Percentiles rank a stretch among this genome's conserved stretches.
Conservation (phyloP, 2,329 filamentous ascomycete species). For the Fusarium musae region DNA sequence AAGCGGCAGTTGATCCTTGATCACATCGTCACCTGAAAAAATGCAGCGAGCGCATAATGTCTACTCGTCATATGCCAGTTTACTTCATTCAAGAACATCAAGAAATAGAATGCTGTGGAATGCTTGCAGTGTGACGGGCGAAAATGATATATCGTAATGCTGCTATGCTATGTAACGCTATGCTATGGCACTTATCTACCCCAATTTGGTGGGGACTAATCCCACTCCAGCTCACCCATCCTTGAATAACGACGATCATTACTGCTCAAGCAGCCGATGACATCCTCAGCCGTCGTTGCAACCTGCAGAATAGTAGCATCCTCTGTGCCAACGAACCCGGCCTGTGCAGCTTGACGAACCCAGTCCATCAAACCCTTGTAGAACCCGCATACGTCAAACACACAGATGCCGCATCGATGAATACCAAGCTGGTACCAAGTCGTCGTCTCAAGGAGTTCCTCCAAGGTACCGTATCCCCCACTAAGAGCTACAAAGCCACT, state of each 20-base stretch:
- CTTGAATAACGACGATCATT: background rate
- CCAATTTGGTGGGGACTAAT: background rate
- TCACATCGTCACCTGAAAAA: rapidly evolving
- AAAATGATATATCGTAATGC: background rate
- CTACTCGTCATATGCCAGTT: rapidly evolving
- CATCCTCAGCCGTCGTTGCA: background rate
- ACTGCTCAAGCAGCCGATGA: background rate
- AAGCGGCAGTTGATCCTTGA: background rate
- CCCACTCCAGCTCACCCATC: background rate
- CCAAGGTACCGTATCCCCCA: background rate
- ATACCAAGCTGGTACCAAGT: background rate
- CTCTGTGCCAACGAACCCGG: background rate
- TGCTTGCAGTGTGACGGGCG: background rate
- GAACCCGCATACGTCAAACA: background rate
- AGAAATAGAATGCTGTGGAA: background rate
- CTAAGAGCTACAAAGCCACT: background rate
- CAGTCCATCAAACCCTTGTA: background rate
- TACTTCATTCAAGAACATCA: background rate
- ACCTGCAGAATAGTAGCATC: background rate
- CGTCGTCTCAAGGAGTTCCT: background rate
- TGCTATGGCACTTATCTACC: no score
- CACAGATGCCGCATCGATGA: background rate
- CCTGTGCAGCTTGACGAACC: background rate
- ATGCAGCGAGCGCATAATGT: background rate
- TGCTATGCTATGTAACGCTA: background rate